Evolutionary conservation across 257 asterid genomes (phyloP).

Genomic region (Voacanga thouarsii): DNA sequence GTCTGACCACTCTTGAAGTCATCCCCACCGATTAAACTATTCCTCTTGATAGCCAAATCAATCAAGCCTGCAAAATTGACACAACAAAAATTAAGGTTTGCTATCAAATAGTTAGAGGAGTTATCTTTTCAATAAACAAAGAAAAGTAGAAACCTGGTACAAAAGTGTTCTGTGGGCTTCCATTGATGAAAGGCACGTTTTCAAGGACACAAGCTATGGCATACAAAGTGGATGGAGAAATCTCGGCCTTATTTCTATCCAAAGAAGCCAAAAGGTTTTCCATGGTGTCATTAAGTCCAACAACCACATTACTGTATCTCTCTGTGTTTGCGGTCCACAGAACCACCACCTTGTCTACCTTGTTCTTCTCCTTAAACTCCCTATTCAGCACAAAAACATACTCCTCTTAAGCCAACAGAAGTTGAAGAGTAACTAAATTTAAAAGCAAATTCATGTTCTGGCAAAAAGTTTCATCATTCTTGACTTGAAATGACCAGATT

Average conservation of each 20-base stretch:
- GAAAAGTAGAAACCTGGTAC: slow-evolving; percentile 62
- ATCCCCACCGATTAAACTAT: slow-evolving; percentile 91
- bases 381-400: slow-evolving; percentile 26
- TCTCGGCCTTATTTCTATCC: slow-evolving; percentile 76
- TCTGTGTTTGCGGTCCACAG: slow-evolving; percentile 99
- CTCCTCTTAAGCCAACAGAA: not conserved
- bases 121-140: not conserved
- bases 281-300: slow-evolving; percentile 77
- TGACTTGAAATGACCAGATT: not conserved
- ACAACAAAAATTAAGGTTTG: not conserved
- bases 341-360: slow-evolving; percentile 82
- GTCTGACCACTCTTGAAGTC: slow-evolving; percentile 99
- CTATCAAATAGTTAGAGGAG: not conserved
- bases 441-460: not conserved
- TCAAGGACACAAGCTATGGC: slow-evolving; percentile 81
- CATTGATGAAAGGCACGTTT: slow-evolving; percentile 83
- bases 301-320: slow-evolving; percentile 80
- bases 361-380: slow-evolving; percentile 87
- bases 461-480: not conserved
- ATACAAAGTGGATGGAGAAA: slow-evolving; percentile 80
- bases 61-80: slow-evolving; percentile 51
- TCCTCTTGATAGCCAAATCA: slow-evolving; percentile 78
- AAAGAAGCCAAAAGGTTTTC: slow-evolving; percentile 78
- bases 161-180: slow-evolving; percentile 98
- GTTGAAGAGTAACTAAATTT: not conserved